Evolutionary conservation across 768 basidiomycete species (phyloP).

Genomic region (Rhizopogon vulgaris): DNA sequence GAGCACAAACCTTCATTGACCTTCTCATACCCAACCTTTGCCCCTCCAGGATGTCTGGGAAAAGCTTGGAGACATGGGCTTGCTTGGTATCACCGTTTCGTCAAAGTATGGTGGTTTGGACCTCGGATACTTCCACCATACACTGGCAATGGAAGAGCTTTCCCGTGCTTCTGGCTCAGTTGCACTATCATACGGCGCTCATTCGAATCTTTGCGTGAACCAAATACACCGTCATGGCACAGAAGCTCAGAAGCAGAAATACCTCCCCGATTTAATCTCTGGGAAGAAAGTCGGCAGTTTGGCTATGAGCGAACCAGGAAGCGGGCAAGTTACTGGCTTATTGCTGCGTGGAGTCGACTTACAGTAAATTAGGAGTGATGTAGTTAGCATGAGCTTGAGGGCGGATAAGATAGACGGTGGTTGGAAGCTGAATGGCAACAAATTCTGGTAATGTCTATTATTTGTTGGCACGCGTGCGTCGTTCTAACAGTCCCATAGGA

Average conservation of each 20-base stretch:
- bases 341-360: background rate
- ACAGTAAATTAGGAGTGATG: constrained; percentile 55
- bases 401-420: constrained; percentile 75
- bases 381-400: constrained; percentile 86
- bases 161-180: constrained; percentile 89
- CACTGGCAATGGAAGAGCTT: constrained; percentile 91
- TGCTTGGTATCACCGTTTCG: constrained; percentile 81
- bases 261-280: constrained; percentile 72
- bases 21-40: constrained; percentile 8
- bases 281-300: constrained; percentile 84
- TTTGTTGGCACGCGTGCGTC: background rate
- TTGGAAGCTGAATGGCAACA: constrained; percentile 81
- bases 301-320: constrained; percentile 91
- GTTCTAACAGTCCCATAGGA: constrained; percentile 44
- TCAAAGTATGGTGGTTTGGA: constrained; percentile 77
- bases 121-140: constrained; percentile 82
- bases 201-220: constrained; percentile 85
- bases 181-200: constrained; percentile 87
- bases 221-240: constrained; percentile 85
- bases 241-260: constrained; percentile 71
- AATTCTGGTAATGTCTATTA: constrained; percentile 68
- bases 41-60: constrained; percentile 70
- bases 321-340: constrained; percentile 38
- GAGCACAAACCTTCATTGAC: constrained; percentile 13
- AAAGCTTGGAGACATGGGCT: constrained; percentile 88